Conservation (phyloP, 441 rosid species). For the Corymbia calophylla region DNA sequence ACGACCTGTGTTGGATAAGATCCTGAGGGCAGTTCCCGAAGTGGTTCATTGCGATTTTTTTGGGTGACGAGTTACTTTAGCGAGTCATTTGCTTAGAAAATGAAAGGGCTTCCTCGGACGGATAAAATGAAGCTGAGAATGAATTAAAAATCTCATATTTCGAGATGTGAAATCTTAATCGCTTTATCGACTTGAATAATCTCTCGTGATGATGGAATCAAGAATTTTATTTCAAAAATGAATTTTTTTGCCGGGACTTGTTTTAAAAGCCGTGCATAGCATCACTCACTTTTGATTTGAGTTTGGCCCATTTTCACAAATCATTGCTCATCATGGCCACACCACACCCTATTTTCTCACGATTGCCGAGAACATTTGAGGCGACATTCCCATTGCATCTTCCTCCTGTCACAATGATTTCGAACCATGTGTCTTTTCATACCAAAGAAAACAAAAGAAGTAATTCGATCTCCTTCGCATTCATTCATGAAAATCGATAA, state of each 20-base stretch:
- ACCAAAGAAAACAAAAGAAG: neutral
- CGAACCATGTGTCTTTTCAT: neutral
- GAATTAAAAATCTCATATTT: neutral
- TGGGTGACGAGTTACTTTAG: neutral
- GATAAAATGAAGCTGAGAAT: accelerated
- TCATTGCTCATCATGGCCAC: neutral
- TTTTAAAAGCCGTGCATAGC: neutral
- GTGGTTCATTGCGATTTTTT: no score
- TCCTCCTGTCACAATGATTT: neutral
- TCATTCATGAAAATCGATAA: neutral
- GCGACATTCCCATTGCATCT: neutral
- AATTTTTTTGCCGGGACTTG: neutral
- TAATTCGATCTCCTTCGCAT: neutral
- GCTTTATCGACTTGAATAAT: neutral
- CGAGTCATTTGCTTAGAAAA: neutral
- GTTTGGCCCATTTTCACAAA: neutral
- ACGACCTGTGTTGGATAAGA: neutral
- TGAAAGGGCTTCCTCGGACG: no score
- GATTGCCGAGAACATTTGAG: neutral
- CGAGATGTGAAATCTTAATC: neutral
- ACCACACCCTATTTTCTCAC: neutral
- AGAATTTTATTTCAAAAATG: neutral
- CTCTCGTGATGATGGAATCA: accelerated
- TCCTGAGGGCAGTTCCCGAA: neutral
- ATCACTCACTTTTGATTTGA: neutral